Percentiles rank a stretch among this genome's conserved stretches.
Evolutionary conservation across 2,329 filamentous ascomycete genomes (phyloP).

Genomic region (Claviceps purpurea): DNA sequence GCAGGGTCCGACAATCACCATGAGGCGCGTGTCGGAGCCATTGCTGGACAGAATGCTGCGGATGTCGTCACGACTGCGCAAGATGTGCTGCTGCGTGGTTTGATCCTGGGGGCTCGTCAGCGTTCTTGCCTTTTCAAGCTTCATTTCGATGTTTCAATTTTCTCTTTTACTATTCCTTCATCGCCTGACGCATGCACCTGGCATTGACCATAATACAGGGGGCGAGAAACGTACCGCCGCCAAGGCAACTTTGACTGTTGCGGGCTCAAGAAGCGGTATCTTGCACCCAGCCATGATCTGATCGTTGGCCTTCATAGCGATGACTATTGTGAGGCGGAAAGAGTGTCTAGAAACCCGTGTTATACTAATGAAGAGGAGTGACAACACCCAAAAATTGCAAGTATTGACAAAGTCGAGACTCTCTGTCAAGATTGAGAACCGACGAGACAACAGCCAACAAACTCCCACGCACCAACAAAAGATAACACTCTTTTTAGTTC

Average conservation of each 20-base stretch:
- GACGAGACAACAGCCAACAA: too few species aligned
- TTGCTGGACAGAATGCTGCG: background rate
- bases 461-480: too few species aligned
- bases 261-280: background rate
- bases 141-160: too few species aligned
- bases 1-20: slow-evolving; percentile 84
- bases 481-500: too few species aligned
- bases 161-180: too few species aligned
- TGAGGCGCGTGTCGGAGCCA: slow-evolving; percentile 28
- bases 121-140: background rate
- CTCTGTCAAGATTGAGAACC: too few species aligned
- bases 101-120: background rate
- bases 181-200: too few species aligned
- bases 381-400: too few species aligned
- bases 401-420: too few species aligned
- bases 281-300: background rate
- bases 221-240: background rate
- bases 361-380: too few species aligned
- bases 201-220: background rate
- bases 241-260: background rate
- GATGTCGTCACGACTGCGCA: background rate
- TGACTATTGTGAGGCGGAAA: too few species aligned
- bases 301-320: background rate
- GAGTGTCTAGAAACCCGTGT: too few species aligned
- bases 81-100: background rate